A percentile compares a stretch with the other conserved stretches of the same genome.
Evolutionary conservation across 148 eudicot species (phyloP).

Genomic region (Rhododendron griersonianum): DNA sequence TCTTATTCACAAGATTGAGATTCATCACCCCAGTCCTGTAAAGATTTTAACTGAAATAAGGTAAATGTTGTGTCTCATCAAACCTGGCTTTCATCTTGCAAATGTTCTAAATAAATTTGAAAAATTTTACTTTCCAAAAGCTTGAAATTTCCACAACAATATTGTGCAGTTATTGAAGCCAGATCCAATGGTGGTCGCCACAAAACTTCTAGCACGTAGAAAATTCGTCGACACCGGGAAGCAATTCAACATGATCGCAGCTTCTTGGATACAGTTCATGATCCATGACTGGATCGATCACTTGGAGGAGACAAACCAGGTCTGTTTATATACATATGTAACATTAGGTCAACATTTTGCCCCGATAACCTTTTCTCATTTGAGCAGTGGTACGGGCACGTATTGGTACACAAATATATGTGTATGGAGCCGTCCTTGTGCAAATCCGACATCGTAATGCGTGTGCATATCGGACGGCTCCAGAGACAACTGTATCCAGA

Average conservation of each 20-base stretch:
- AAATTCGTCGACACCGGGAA: constrained; percentile 33
- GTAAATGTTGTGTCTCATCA: not conserved
- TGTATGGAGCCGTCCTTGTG: not conserved
- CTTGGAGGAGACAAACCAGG: constrained; percentile 38
- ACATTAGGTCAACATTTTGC: not conserved
- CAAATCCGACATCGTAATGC: not conserved
- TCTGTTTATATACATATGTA: not conserved
- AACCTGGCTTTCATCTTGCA: not conserved
- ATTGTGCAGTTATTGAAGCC: constrained; percentile 34
- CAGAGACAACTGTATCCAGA: not conserved
- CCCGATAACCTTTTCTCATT: not conserved
- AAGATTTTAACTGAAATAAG: not conserved
- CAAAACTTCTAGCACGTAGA: constrained; percentile 43
- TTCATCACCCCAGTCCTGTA: not conserved
- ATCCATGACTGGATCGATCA: constrained; percentile 53
- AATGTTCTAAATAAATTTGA: not conserved
- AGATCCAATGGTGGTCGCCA: constrained; percentile 42
- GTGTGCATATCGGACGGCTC: not conserved
- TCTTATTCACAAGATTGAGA: too few species aligned
- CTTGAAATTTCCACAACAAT: not conserved
- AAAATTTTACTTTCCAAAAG: not conserved
- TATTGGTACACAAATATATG: not conserved
- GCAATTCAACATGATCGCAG: constrained; percentile 48
- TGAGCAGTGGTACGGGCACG: not conserved
- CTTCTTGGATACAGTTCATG: constrained; percentile 50